These are phyloP conservation scores for Metschnikowia vanudenii DNA, from an alignment of 805 yeast genomes.

Conservation along the genomic window DNA sequence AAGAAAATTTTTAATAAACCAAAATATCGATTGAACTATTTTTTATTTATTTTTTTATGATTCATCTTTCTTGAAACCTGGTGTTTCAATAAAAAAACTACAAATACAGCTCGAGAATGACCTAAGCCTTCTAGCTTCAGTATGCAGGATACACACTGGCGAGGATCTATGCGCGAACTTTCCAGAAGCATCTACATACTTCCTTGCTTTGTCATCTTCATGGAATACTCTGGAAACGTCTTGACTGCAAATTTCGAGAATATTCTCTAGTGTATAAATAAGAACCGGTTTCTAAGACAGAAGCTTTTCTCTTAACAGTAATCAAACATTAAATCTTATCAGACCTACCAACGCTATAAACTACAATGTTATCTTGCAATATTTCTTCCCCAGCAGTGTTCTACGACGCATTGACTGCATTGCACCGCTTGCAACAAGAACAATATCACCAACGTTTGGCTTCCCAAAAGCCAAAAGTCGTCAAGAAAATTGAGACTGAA, in stretches of 20 bases:
- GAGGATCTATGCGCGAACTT: background rate
- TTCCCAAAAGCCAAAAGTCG: conserved; percentile 25
- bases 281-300: background rate
- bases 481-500: conserved; percentile 37
- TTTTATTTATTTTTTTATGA: too few relatives aligned
- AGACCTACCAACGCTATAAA: background rate
- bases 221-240: background rate
- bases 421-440: conserved; percentile 17
- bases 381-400: conserved; percentile 15
- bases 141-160: too few relatives aligned
- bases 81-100: too few relatives aligned
- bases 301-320: too few relatives aligned
- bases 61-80: too few relatives aligned
- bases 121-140: too few relatives aligned
- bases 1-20: too few relatives aligned
- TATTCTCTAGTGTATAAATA: background rate
- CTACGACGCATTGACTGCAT: conserved; percentile 15
- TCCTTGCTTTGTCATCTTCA: background rate
- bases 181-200: conserved; percentile 1
- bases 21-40: too few relatives aligned
- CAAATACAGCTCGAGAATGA: too few relatives aligned
- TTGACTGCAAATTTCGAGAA: background rate
- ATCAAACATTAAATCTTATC: background rate
- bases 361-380: conserved; percentile 17
- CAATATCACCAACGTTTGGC: conserved; percentile 13